Evolutionary conservation across 2,329 filamentous ascomycete genomes (phyloP), one percentile per base, ranked within the genome.

Genomic region (Orbilia quercus): DNA sequence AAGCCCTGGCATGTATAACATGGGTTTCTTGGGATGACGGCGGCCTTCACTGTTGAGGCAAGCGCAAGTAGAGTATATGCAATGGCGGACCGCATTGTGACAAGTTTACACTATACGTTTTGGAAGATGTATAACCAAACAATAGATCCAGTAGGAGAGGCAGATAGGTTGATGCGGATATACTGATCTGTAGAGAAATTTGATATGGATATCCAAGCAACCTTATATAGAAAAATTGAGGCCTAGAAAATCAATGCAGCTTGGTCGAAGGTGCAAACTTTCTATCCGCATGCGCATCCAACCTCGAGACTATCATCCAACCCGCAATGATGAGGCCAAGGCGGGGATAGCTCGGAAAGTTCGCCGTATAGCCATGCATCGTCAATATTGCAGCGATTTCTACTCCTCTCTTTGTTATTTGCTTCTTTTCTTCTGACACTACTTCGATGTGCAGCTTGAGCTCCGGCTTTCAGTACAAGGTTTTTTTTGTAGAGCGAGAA

Each of bases 1-100:
- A 89, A 88, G 75, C 83, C 66, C 25, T 71, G 58, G 25, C 66
- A 71, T 42, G 34, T 58, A 44, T 71, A 71, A 20, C 66, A 71
- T 5, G 58, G 50, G 20, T 71, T 71, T 45, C 66, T 55, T 28
- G 66, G 66, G 31, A 71, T 20, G 1, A 71, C 66, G 16, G 54
- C 16, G 25, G 66, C 63, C 23, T 71, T 44, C 12, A 53, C 66
- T 36, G 66, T 58, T 20, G 66, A 47, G n/a, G 51, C 42, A 18
- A 71, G 34, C 25, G 58, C 20, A 20, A 64, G 20, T 42, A 71
- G 44, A 22, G 51, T 28, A 22, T 63, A 42, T 11, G 58, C 34
- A 25, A 71, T 44, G 18, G 28, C 58, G 2, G 66, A 63, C 34
- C 53, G 42, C 66, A 71, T 71, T 28, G 23, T 64, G 11, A 23